Evolutionary conservation across 2,329 filamentous ascomycete species (phyloP), one percentile per base, ranked within the genome.

Genomic region (Aspergillus sp.): DNA sequence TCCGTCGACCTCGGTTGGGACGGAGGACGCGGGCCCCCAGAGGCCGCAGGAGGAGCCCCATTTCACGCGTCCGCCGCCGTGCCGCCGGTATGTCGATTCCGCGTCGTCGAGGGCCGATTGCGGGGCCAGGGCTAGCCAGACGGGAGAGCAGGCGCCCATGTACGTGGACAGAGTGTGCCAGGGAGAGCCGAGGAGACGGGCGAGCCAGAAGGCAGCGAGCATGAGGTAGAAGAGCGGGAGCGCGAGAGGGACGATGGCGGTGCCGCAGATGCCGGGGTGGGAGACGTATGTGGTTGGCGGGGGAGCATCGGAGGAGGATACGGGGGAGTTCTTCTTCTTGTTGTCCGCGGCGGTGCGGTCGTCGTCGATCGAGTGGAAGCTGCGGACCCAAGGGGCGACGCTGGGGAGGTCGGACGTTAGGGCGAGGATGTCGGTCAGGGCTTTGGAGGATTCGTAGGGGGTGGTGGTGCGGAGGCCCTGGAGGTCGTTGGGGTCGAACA

Each of bases 401-500:
- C 86, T 82, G 0, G 91, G 87, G 1, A 94, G 81, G 22, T 85
- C 80, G 11, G 85, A 84, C 0, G 91, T 93, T 24, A 98, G 79
- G n/a, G 85, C 84, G 60, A 98, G 80, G 16, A 96, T 69, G 72
- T 99, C 95, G 1, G 91, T 96, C 20, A 98, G 80, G 22, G 92
- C 87, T 78, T 99, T 98, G 58, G 87, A 88, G 61, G 87, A 88
- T 76, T 98, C 93, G 78, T 99, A 99, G 1, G 93, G 85, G 2
- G 80, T 80, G 1, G 72, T 67, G 1, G 84, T 84, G 16, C 77
- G 75, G 53, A 96, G 75, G 49, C 86, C 89, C 75, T 98, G 93
- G 26, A 96, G 81, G 76, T 99, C 95, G 52, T 86, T 79, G 6
- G 85, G 68, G 47, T 85, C 76, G 63, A 96, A 85, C 1, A 78